These are phyloP conservation scores for Thelephora ganbajun DNA, from an alignment of 768 basidiomycete species.

Conservation along the genomic window DNA sequence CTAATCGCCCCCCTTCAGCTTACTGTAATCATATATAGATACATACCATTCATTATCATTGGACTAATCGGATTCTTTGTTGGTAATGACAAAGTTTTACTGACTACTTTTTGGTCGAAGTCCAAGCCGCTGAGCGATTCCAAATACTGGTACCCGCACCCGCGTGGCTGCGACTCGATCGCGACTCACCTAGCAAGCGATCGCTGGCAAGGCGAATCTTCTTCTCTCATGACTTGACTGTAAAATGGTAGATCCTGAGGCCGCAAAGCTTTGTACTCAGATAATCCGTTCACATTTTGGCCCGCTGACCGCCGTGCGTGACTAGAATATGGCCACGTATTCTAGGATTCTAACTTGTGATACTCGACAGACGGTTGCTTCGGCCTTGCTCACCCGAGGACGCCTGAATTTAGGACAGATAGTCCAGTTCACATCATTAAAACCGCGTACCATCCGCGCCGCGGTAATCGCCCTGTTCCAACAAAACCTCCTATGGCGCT, in stretches of 20 bases:
- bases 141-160: too few species aligned
- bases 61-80: too few species aligned
- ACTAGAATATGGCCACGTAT: neutral
- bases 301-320: slow-evolving; percentile 45
- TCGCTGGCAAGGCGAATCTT: neutral
- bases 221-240: neutral
- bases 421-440: slow-evolving; percentile 53
- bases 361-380: slow-evolving; percentile 48
- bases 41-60: too few species aligned
- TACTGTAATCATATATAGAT: too few species aligned
- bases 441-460: slow-evolving; percentile 53
- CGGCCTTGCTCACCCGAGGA: slow-evolving; percentile 66
- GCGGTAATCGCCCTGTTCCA: slow-evolving; percentile 72
- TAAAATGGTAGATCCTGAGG: slow-evolving; percentile 54
- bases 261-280: slow-evolving; percentile 43
- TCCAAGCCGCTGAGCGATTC: too few species aligned
- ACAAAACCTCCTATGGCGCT: slow-evolving; percentile 86
- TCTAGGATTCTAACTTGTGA: slow-evolving; percentile 2
- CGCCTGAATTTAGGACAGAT: slow-evolving; percentile 61
- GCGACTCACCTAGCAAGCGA: too few species aligned
- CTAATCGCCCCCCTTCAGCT: too few species aligned
- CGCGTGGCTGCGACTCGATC: too few species aligned
- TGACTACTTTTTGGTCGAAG: too few species aligned
- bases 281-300: slow-evolving; percentile 57
- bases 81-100: too few species aligned